phyloP scores from a whole-genome alignment of 73 alveolate genomes.

The Breviolum minutum region DNA sequence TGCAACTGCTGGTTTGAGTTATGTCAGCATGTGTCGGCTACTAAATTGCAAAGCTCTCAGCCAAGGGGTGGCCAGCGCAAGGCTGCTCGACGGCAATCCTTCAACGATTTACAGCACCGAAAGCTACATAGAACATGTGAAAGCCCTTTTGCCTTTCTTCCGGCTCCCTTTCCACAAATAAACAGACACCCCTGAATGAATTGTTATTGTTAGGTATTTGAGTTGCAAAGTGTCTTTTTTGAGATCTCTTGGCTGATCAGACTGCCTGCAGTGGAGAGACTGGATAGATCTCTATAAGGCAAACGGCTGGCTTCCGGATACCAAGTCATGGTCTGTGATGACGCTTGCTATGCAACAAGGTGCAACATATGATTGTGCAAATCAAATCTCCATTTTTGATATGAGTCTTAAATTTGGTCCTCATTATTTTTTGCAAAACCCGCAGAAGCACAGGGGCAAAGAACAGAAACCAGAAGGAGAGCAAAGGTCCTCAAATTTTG shows the following conservation, averaged over 20 bases:
- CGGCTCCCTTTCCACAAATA: neutral
- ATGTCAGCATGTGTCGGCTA: too few relatives aligned
- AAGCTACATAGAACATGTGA: neutral
- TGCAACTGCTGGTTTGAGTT: too few relatives aligned
- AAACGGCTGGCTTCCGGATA: conserved; percentile 21
- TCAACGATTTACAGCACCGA: too few relatives aligned
- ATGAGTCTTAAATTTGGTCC: too few relatives aligned
- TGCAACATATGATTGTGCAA: neutral
- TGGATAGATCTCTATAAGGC: neutral
- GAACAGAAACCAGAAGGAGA: neutral
- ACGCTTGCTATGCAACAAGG: neutral
- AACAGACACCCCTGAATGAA: neutral
- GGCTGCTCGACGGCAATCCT: neutral
- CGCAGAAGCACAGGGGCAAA: too few relatives aligned
- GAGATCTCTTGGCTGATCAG: too few relatives aligned
- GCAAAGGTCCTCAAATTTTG: neutral
- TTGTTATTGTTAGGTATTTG: neutral
- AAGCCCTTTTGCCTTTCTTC: neutral
- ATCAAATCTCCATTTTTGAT: neutral
- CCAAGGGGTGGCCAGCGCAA: conserved; percentile 25
- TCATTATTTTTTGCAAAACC: too few relatives aligned
- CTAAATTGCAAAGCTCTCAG: too few relatives aligned
- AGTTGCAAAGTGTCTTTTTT: too few relatives aligned
- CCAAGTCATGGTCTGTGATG: conserved; percentile 32
- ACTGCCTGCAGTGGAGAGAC: too few relatives aligned